Evolutionary conservation across 2,329 filamentous ascomycete genomes (phyloP).

Genomic region (Alternaria consortialis): DNA sequence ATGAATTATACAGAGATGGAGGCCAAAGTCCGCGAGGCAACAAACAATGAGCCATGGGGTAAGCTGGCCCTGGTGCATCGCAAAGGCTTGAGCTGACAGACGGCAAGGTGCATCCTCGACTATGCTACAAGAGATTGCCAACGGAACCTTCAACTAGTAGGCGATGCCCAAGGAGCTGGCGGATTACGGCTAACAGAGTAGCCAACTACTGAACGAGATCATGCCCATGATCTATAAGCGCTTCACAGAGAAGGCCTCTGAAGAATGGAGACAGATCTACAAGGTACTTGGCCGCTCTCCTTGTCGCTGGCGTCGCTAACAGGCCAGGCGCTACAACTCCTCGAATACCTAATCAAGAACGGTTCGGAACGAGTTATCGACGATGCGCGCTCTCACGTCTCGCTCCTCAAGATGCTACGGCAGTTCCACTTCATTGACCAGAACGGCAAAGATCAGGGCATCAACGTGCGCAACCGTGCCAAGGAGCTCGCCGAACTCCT

Average conservation of each 20-base stretch:
- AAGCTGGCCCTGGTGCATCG: slow-evolving; percentile 64
- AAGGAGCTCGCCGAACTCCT: slow-evolving; percentile 96
- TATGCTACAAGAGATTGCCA: slow-evolving; percentile 97
- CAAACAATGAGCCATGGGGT: slow-evolving; percentile 99
- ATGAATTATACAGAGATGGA: slow-evolving; percentile 91
- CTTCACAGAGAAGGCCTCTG: slow-evolving; percentile 96
- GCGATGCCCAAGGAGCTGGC: slow-evolving; percentile 41
- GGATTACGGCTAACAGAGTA: slow-evolving; percentile 54
- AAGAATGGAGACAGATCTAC: slow-evolving; percentile 99
- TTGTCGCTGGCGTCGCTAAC: slow-evolving; percentile 24
- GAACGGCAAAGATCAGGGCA: slow-evolving; percentile 97
- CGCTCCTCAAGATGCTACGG: slow-evolving; percentile 95
- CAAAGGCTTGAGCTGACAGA: slow-evolving; percentile 21
- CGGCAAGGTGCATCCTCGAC: slow-evolving; percentile 74
- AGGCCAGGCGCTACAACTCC: slow-evolving; percentile 77
- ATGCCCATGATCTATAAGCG: slow-evolving; percentile 99
- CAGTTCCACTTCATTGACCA: slow-evolving; percentile 97
- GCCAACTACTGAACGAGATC: slow-evolving; percentile 96
- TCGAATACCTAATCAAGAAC: slow-evolving; percentile 98
- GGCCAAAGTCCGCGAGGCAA: slow-evolving; percentile 88
- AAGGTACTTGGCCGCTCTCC: slow-evolving; percentile 66
- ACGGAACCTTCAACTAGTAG: slow-evolving; percentile 97
- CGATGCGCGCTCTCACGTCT: slow-evolving; percentile 93
- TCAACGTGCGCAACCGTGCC: slow-evolving; percentile 95
- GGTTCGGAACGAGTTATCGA: slow-evolving; percentile 97